Conservation (phyloP, 257 asterid species). For the Linaria vulgaris region DNA sequence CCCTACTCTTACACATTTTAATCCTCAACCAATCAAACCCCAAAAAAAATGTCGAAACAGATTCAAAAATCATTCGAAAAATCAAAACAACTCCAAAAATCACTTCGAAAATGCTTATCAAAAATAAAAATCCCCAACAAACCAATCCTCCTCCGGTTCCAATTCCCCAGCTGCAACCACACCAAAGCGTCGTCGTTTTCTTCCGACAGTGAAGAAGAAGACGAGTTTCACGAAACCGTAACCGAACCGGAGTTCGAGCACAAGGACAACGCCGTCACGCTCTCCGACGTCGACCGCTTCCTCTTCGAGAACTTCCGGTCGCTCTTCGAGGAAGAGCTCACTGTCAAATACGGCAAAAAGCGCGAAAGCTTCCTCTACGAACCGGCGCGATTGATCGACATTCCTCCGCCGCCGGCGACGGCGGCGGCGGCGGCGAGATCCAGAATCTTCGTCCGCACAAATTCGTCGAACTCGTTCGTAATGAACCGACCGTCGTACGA, state of each 20-base stretch:
- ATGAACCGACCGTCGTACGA: conserved; percentile 25
- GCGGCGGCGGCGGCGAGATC: conserved; percentile 37
- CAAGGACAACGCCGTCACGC: conserved; percentile 27
- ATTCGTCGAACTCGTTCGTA: conserved; percentile 37
- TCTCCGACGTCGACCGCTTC: conserved; percentile 44
- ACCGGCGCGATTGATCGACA: conserved; percentile 25
- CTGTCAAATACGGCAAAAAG: conserved; percentile 16
- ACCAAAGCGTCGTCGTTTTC: conserved; percentile 54
- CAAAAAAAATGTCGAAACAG: conserved; percentile 46
- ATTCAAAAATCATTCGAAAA: conserved; percentile 30
- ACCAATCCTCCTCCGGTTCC: conserved; percentile 26
- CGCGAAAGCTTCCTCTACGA: background rate
- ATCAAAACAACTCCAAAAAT: conserved; percentile 52
- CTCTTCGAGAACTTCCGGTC: conserved; percentile 45
- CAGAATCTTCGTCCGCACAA: conserved; percentile 45
- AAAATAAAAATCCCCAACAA: conserved; percentile 45
- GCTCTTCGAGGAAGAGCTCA: conserved; percentile 28
- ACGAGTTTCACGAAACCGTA: conserved; percentile 15
- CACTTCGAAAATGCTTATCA: conserved; percentile 50
- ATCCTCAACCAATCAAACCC: background rate
- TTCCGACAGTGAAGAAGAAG: conserved; percentile 11
- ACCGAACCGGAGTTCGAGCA: conserved; percentile 5
- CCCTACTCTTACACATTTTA: conserved; percentile 3
- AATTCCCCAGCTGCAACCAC: conserved; percentile 44
- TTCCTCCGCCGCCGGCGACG: conserved; percentile 38